phyloP scores from a whole-genome alignment of 345 rosid species.

The Eucalyptus erythrocorys region DNA sequence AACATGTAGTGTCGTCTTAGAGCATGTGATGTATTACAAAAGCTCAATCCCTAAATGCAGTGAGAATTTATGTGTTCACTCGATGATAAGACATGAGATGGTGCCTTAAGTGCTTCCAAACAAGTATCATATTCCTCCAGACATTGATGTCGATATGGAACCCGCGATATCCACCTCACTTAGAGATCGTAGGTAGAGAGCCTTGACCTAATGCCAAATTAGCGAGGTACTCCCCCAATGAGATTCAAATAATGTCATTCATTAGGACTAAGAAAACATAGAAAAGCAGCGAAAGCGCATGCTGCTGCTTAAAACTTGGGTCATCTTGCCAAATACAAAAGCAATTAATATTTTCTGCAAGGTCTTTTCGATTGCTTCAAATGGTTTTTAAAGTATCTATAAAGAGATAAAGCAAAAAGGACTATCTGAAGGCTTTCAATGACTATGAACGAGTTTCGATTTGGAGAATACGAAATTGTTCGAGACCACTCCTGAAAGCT shows the following conservation, averaged over 20 bases:
- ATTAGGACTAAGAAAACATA: too few relatives aligned
- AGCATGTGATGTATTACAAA: too few relatives aligned
- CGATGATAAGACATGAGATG: background rate
- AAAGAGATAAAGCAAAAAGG: background rate
- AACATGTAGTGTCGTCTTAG: accelerated
- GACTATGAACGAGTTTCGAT: background rate
- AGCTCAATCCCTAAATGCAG: background rate
- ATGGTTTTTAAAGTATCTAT: too few relatives aligned
- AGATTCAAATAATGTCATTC: background rate
- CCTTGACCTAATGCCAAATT: too few relatives aligned
- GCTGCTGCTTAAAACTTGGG: too few relatives aligned
- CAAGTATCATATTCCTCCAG: too few relatives aligned
- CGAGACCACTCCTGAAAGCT: too few relatives aligned
- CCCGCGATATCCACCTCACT: background rate
- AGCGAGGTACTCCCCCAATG: background rate
- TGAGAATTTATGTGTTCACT: background rate
- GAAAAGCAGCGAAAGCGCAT: background rate
- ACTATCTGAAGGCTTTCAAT: background rate
- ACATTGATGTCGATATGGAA: background rate
- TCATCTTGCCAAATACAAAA: too few relatives aligned
- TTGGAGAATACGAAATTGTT: too few relatives aligned
- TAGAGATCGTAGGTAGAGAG: too few relatives aligned
- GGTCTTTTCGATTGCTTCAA: background rate
- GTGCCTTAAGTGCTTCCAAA: background rate
- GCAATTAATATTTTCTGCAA: too few relatives aligned